phyloP scores from a whole-genome alignment of 1,284 basidiomycete species.

The Coniferiporia sulphurascens region DNA sequence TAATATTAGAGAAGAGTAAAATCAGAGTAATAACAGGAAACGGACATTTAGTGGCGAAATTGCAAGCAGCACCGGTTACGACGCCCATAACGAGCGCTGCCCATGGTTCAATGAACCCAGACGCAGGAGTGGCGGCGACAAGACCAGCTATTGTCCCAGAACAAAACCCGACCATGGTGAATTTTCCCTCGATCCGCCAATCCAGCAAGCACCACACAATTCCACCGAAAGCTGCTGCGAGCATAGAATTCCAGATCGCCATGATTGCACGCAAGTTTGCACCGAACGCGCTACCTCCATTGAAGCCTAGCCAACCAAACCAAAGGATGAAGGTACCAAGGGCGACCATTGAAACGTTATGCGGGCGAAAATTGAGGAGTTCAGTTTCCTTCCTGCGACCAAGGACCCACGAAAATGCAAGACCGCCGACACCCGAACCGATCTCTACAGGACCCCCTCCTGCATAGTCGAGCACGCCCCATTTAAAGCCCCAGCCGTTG shows the following conservation, averaged over 20 bases:
- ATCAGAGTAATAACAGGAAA: conserved; percentile 12
- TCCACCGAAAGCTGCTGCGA: conserved; percentile 72
- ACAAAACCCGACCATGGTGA: conserved; percentile 83
- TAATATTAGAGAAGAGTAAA: conserved; percentile 19
- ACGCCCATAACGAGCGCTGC: conserved; percentile 75
- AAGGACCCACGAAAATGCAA: conserved; percentile 85
- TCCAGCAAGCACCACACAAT: conserved; percentile 89
- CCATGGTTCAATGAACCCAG: conserved; percentile 63
- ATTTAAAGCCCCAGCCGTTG: conserved; percentile 85
- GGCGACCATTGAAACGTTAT: conserved; percentile 87
- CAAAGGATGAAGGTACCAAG: conserved; percentile 88
- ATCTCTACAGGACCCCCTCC: conserved; percentile 94
- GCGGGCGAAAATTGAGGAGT: conserved; percentile 84
- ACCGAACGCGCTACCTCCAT: conserved; percentile 75
- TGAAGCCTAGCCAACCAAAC: conserved; percentile 73
- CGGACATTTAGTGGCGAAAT: conserved; percentile 84
- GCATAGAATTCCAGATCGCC: conserved; percentile 87
- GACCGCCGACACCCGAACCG: conserved; percentile 80
- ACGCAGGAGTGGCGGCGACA: conserved; percentile 87
- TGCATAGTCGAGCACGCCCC: conserved; percentile 87
- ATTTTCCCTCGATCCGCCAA: conserved; percentile 77
- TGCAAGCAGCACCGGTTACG: conserved; percentile 71
- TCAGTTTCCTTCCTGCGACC: conserved; percentile 76
- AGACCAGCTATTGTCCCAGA: conserved; percentile 83
- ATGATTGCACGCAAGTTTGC: conserved; percentile 87